Conservation (phyloP, 441 rosid species). For the Rhodomyrtus psidioides region DNA sequence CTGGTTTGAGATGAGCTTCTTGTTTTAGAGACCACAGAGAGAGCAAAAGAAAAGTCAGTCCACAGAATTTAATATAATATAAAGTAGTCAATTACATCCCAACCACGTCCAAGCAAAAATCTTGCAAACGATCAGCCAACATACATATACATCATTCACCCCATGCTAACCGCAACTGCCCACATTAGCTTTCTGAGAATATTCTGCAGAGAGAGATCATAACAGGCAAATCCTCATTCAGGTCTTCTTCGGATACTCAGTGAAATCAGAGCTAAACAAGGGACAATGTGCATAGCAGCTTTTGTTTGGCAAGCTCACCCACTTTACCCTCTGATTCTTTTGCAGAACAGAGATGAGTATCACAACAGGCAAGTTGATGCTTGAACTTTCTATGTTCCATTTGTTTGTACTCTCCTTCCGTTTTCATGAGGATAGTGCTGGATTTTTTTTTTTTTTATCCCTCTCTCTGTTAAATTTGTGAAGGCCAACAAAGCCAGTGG, state of each 20-base stretch:
- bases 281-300: conserved; percentile 59
- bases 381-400: neutral
- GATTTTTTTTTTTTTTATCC: neutral
- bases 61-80: neutral
- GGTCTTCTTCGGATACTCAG: neutral
- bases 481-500: conserved; percentile 51
- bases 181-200: neutral
- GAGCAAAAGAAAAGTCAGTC: neutral
- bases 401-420: neutral
- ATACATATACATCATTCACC: neutral
- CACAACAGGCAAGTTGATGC: conserved; percentile 37
- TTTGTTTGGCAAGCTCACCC: conserved; percentile 65
- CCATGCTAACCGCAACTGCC: neutral
- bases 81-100: neutral
- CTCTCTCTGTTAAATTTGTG: neutral
- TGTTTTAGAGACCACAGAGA: neutral
- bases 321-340: conserved; percentile 50
- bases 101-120: neutral
- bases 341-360: conserved; percentile 67
- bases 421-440: neutral
- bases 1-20: neutral
- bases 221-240: neutral
- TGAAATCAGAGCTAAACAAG: neutral
- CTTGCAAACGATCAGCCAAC: neutral
- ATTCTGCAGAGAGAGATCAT: neutral